These are phyloP conservation scores for Cladosporium oxysporum DNA, from an alignment of 2,329 filamentous ascomycete genomes.

Conservation along the genomic window DNA sequence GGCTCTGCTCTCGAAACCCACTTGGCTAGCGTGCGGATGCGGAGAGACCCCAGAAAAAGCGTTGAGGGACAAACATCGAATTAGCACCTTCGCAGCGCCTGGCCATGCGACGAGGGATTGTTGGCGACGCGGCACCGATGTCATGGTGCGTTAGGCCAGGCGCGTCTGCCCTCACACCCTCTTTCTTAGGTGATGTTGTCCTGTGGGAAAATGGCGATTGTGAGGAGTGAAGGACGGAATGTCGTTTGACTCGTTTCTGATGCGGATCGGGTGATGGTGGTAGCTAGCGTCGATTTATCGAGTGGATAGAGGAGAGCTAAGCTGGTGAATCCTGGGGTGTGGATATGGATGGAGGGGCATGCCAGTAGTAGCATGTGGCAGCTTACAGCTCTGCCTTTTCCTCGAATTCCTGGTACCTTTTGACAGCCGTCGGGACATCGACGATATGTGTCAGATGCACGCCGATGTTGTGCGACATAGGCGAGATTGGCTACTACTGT, in stretches of 20 bases:
- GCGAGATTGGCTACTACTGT: background rate
- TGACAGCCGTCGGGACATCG: constrained; percentile 6
- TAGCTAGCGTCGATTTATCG: constrained; percentile 8
- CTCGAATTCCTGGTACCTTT: background rate
- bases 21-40: constrained; percentile 8
- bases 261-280: constrained; percentile 8
- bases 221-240: background rate
- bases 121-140: constrained; percentile 8
- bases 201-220: background rate
- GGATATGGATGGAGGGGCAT: constrained; percentile 6
- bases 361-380: background rate
- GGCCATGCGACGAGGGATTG: constrained; percentile 10
- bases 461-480: background rate
- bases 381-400: background rate
- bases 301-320: background rate
- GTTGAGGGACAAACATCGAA: constrained; percentile 10
- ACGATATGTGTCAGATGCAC: background rate
- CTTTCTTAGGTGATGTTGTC: background rate
- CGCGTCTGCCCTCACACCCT: background rate
- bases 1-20: constrained; percentile 5
- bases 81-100: background rate
- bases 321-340: background rate
- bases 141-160: constrained; percentile 12
- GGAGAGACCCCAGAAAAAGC: constrained; percentile 16
- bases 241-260: background rate